A percentile compares a stretch with the other conserved stretches of the same genome.
Conservation (phyloP, 2,329 filamentous ascomycete genomes). For the Ophiostoma perfectum region DNA sequence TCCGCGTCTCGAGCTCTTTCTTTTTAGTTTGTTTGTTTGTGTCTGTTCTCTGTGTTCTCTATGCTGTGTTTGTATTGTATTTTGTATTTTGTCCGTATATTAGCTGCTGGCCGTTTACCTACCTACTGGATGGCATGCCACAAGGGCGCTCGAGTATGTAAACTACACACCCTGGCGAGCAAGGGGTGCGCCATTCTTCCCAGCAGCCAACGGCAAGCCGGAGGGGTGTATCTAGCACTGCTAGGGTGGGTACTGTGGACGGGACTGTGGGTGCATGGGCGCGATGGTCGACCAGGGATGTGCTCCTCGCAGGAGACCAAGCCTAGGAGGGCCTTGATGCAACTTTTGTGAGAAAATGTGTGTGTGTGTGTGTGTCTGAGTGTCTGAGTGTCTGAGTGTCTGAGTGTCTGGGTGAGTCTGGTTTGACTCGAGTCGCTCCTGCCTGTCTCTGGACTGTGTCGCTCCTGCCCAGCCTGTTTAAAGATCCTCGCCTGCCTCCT, state of each 20-base stretch:
- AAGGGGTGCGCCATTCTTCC: background rate
- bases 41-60: background rate
- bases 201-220: background rate
- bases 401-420: background rate
- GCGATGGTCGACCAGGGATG: slow-evolving; percentile 13
- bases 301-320: background rate
- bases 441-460: background rate
- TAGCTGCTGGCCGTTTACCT: background rate
- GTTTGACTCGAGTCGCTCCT: background rate
- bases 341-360: background rate
- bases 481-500: background rate
- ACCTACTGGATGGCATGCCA: no score
- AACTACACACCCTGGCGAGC: background rate
- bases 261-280: slow-evolving; percentile 4
- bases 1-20: no score
- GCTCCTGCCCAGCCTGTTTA: background rate
- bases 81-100: background rate
- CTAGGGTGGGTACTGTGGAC: background rate
- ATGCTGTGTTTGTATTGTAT: background rate
- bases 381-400: background rate
- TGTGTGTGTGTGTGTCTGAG: background rate
- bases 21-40: background rate
- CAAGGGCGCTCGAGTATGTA: no score
- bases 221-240: background rate
- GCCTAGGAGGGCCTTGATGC: background rate